Evolutionary conservation across 257 asterid species (phyloP).

Genomic region (Primulina eburnea): DNA sequence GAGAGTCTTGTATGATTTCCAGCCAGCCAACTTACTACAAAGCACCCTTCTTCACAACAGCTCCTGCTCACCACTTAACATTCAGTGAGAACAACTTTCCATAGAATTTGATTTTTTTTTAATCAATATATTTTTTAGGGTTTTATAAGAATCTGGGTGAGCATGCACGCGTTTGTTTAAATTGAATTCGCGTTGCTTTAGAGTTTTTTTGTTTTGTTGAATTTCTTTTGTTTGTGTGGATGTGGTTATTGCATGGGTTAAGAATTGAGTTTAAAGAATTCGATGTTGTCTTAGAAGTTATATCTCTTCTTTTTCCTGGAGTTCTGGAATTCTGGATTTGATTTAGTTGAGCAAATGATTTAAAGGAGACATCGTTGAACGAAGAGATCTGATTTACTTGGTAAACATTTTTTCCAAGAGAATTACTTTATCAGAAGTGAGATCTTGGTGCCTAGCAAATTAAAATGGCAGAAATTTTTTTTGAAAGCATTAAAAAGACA

Average conservation of each 20-base stretch:
- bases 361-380: constrained; percentile 5
- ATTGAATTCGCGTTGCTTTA: too few species aligned
- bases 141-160: constrained; percentile 24
- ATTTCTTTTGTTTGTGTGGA: constrained; percentile 4
- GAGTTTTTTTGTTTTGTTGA: too few species aligned
- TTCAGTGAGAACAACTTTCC: neutral
- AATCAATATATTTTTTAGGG: constrained; percentile 23
- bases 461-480: too few species aligned
- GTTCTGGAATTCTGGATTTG: constrained; percentile 15
- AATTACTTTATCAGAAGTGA: neutral
- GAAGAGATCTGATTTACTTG: constrained; percentile 15
- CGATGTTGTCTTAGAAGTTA: constrained; percentile 10
- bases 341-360: constrained; percentile 12
- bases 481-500: neutral
- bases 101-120: constrained; percentile 4
- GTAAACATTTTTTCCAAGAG: constrained; percentile 2
- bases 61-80: constrained; percentile 24
- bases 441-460: constrained; percentile 16
- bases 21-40: constrained; percentile 23
- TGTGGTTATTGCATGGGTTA: constrained; percentile 25
- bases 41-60: constrained; percentile 1
- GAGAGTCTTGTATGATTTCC: constrained; percentile 12
- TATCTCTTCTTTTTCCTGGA: constrained; percentile 5
- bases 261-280: constrained; percentile 24
- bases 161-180: constrained; percentile 28